Evolutionary conservation across 805 yeast genomes (phyloP).

Genomic region (Kodamaea restingae): DNA sequence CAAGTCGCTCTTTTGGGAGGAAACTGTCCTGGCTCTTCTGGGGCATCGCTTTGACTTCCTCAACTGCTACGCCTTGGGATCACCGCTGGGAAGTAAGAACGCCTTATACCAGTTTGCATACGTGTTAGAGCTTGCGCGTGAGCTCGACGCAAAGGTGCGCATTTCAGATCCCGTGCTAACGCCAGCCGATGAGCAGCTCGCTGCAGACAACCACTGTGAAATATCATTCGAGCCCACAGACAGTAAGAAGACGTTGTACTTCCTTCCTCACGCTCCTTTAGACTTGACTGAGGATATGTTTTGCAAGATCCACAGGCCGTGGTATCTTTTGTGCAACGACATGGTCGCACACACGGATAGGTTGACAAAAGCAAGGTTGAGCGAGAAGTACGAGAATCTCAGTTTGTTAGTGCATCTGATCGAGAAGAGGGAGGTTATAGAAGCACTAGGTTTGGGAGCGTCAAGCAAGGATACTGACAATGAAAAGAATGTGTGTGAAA

Average conservation of each 20-base stretch:
- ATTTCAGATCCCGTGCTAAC: slow-evolving; percentile 65
- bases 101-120: slow-evolving; percentile 68
- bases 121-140: slow-evolving; percentile 38
- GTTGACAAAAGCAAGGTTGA: slow-evolving; percentile 39
- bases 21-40: slow-evolving; percentile 17
- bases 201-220: slow-evolving; percentile 13
- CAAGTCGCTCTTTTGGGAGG: slow-evolving; percentile 23
- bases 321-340: slow-evolving; percentile 48
- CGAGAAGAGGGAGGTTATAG: slow-evolving; percentile 8
- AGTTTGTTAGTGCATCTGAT: slow-evolving; percentile 34
- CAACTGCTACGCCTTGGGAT: slow-evolving; percentile 41
- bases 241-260: slow-evolving; percentile 39
- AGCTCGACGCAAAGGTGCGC: slow-evolving; percentile 30
- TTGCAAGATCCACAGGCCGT: slow-evolving; percentile 25
- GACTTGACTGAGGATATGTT: slow-evolving; percentile 44
- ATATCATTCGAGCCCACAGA: slow-evolving; percentile 9
- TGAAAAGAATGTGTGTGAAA: slow-evolving; percentile 5
- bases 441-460: too few relatives aligned
- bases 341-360: slow-evolving; percentile 52
- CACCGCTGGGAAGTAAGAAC: slow-evolving; percentile 53
- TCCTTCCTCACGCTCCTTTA: slow-evolving; percentile 75
- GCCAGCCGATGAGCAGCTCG: slow-evolving; percentile 36
- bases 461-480: not conserved
- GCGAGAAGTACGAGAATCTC: slow-evolving; percentile 40
- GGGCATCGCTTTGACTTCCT: not conserved